Evolutionary conservation across 257 asterid genomes (phyloP).

Genomic region (Solanum chiquidenum): DNA sequence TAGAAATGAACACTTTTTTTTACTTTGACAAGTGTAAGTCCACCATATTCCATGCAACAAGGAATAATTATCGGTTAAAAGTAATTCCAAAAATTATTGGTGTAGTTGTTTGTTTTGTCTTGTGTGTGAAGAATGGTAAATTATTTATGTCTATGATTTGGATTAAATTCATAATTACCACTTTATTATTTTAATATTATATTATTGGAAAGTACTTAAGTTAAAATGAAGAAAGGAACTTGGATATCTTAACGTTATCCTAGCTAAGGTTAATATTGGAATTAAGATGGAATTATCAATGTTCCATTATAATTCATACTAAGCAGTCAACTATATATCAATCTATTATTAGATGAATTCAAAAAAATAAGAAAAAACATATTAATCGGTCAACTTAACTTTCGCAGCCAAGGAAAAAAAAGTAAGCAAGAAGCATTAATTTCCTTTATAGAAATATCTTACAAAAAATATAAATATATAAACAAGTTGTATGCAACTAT

Average conservation of each 20-base stretch:
- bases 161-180: not conserved
- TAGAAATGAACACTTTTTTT: not conserved
- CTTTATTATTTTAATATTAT: not conserved
- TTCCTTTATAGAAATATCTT: not conserved
- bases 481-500: not conserved
- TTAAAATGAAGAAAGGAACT: not conserved
- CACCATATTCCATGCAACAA: not conserved
- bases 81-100: not conserved
- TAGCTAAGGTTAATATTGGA: not conserved
- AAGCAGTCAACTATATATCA: not conserved
- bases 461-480: not conserved
- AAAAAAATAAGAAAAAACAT: not conserved
- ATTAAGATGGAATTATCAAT: not conserved
- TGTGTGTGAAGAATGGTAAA: not conserved
- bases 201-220: not conserved
- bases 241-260: not conserved
- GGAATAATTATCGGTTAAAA: not conserved
- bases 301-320: not conserved
- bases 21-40: not conserved
- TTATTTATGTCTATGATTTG: not conserved
- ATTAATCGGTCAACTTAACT: not conserved
- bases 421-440: not conserved
- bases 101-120: not conserved
- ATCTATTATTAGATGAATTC: not conserved
- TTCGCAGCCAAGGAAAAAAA: not conserved